Evolutionary conservation across 1,139 yeast genomes (phyloP).

Genomic region (Saccharomyces pastorianus): DNA sequence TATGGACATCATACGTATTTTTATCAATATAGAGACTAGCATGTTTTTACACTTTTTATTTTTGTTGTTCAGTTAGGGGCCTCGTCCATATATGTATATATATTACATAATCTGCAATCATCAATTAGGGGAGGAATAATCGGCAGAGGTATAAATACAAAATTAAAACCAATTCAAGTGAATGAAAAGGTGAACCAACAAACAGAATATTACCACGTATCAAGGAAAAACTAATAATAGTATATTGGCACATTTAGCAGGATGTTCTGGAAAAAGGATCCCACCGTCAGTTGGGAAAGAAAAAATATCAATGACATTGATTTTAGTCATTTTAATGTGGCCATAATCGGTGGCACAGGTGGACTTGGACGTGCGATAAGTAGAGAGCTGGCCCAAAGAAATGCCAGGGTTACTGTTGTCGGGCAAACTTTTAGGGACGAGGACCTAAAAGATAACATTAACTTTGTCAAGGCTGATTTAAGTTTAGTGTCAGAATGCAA

Average conservation of each 20-base stretch:
- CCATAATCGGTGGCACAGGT: slow-evolving; percentile 36
- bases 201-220: background rate
- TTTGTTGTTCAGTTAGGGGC: background rate
- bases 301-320: background rate
- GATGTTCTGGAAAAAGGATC: slow-evolving; percentile 4
- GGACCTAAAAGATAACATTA: slow-evolving; percentile 19
- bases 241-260: background rate
- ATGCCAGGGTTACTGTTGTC: slow-evolving; percentile 33
- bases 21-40: no score
- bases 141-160: background rate
- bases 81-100: background rate
- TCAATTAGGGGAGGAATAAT: background rate
- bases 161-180: background rate
- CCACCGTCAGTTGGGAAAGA: slow-evolving; percentile 1
- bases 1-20: no score
- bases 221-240: background rate
- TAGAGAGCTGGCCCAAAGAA: slow-evolving; percentile 21
- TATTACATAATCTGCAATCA: background rate
- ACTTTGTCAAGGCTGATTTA: slow-evolving; percentile 32
- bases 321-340: slow-evolving; percentile 16
- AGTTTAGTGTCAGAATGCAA: slow-evolving; percentile 24
- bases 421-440: slow-evolving; percentile 33
- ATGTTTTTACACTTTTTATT: no score
- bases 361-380: slow-evolving; percentile 35
- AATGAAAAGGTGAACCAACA: background rate